Evolutionary conservation across 2,329 filamentous ascomycete genomes (phyloP).

Genomic region (Colletotrichum destructivum): DNA sequence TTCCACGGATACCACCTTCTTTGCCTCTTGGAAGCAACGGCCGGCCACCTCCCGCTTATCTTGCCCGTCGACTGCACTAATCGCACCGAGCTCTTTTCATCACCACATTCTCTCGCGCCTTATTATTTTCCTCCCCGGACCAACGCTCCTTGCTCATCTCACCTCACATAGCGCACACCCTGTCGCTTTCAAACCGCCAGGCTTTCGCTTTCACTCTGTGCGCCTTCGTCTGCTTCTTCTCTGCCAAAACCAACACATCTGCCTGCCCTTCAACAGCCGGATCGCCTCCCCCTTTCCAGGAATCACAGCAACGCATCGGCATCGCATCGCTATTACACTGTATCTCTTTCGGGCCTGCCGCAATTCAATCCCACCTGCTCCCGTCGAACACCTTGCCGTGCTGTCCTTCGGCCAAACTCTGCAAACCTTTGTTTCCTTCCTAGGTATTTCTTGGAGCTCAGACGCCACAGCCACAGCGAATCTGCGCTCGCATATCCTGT

Average conservation of each 20-base stretch:
- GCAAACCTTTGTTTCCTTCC: slow-evolving; percentile 22
- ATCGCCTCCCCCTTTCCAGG: slow-evolving; percentile 22
- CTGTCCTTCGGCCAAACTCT: background rate
- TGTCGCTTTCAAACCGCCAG: slow-evolving; percentile 3
- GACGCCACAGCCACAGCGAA: slow-evolving; percentile 34
- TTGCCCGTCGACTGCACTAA: slow-evolving; percentile 32
- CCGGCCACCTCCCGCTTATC: slow-evolving; percentile 25
- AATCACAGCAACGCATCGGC: slow-evolving; percentile 26
- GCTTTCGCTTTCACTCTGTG: background rate
- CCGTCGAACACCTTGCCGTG: slow-evolving; percentile 23
- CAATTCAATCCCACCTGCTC: slow-evolving; percentile 3
- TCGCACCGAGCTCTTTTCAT: slow-evolving; percentile 38
- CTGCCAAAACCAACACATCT: slow-evolving; percentile 18
- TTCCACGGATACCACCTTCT: background rate
- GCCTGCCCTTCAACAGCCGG: slow-evolving; percentile 7
- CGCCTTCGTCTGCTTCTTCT: slow-evolving; percentile 15
- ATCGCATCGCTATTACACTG: background rate
- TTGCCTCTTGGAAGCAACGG: slow-evolving; percentile 11
- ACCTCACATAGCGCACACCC: slow-evolving; percentile 13
- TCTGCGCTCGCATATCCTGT: slow-evolving; percentile 29
- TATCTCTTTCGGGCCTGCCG: slow-evolving; percentile 14
- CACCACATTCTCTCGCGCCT: slow-evolving; percentile 34
- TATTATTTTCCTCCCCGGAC: slow-evolving; percentile 20
- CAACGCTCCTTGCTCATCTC: slow-evolving; percentile 37
- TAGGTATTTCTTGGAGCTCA: slow-evolving; percentile 25